Base-by-base conservation (phyloP, 306 rosid genomes). In the Casuarina glauca region DNA sequence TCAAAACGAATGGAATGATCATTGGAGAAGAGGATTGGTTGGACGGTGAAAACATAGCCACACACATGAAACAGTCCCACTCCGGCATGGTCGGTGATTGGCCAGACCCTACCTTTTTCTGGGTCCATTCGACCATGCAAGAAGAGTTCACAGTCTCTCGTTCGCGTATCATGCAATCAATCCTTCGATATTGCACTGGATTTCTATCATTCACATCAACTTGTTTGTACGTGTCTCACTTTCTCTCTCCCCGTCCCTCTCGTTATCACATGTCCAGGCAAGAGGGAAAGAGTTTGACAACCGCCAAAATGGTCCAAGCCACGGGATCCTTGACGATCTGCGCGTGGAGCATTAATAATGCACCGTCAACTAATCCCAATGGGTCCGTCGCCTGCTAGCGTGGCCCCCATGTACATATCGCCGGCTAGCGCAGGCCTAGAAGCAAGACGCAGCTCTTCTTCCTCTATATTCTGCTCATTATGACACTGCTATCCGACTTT, bases 231-330 rank as follows among this genome's bases (percentile, higher is more conserved):
- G 4, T 32, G 41, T 57, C 3, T 0, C 3, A 35, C 13, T 52
- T 9, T 51, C 48, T 15, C 45, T 61, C 57, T 62, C 69, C 36
- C 55, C 38, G 9, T 70, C 32, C 43, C 51, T n/a, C 74, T 20
- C 42, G 48, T 57, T 55, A 43, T 57, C 61, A 74, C 73, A 69
- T 78, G 77, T 76, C 70, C 74, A 72, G 72, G 69, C 75, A 71
- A 46, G 60, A 19, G 39, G 32, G 7, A 19, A 50, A 5, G 12
- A 9, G 17, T 75, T 58, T 66, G 78, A 74, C 80, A 58, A 88
- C 94, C 91, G 93, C 94, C 97, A 91, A 89, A 85, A 69, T 74
- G 84, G 90, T 88, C 83, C 81, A 81, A 83, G 48, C 97, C 97
- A 91, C 91, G 83, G 76, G 85, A 76, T 86, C 76, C 88, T 75